A percentile compares a stretch with the other conserved stretches of the same genome.
phyloP scores from a whole-genome alignment of 2,329 filamentous ascomycete genomes.

The Chalaropsis thielavioides region DNA sequence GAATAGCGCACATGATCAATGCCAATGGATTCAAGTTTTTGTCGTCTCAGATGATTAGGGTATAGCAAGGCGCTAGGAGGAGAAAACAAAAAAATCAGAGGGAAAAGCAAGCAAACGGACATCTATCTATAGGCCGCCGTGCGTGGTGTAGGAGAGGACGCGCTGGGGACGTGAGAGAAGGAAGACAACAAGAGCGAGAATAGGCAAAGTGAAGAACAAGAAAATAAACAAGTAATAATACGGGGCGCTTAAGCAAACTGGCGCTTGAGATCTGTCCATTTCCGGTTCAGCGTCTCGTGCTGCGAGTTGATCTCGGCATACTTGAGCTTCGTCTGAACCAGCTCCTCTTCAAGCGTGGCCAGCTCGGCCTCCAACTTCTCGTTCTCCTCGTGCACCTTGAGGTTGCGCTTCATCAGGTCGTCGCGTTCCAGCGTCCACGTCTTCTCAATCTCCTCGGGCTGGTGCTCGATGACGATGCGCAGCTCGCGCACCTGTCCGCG shows the following conservation, averaged over 20 bases:
- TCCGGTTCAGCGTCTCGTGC: slow-evolving; percentile 59
- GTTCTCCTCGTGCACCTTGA: slow-evolving; percentile 90
- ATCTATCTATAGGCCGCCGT: no score
- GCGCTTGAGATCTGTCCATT: slow-evolving; percentile 59
- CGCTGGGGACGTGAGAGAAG: no score
- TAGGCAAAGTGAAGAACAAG: background rate
- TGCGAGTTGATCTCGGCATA: slow-evolving; percentile 71
- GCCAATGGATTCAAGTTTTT: background rate
- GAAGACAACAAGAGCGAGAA: background rate
- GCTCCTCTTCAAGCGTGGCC: slow-evolving; percentile 77
- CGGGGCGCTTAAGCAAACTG: slow-evolving; percentile 33
- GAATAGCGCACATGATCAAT: background rate
- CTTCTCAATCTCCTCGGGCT: slow-evolving; percentile 76
- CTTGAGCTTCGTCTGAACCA: slow-evolving; percentile 88
- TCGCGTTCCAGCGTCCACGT: slow-evolving; percentile 76
- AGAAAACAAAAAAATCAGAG: background rate
- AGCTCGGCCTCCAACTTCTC: slow-evolving; percentile 75
- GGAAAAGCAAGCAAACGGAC: background rate
- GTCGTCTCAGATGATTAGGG: background rate
- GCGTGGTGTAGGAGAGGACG: no score
- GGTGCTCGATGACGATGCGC: slow-evolving; percentile 72
- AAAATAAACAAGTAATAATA: background rate
- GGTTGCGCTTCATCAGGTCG: slow-evolving; percentile 78
- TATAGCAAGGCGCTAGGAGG: background rate
- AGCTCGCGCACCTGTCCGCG: slow-evolving; percentile 75